Evolutionary conservation across 2,329 filamentous ascomycete species (phyloP), one percentile per base, ranked within the genome.

Genomic region (Samsoniella hepiali): DNA sequence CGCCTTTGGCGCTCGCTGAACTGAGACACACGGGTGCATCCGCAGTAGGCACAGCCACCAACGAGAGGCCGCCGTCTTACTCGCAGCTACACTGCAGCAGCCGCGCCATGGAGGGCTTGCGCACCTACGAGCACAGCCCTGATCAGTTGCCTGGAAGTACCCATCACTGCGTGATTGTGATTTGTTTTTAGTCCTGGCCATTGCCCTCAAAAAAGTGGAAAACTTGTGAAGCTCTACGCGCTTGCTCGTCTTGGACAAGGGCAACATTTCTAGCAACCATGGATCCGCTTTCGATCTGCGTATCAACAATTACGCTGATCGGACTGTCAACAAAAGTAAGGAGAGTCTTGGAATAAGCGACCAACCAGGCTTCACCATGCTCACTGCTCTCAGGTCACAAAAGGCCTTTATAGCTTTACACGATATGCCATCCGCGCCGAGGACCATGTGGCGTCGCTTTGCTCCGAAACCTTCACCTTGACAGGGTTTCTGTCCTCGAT

Each of bases 281-380:
- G 57, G 57, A 59, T 59, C 44, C 57, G 42, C 44, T 59, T 31
- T 59, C 57, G 10, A 59, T 59, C n/a, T 59, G 57, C 22, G 32
- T 31, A 47, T 50, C 44, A 29, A 32, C 45, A 44, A 31, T 59
- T 31, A n/a, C 42, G 57, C 57, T 59, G 44, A 50, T 50, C 29
- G 51, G 51, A 5, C 22, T 22, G 5, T 59, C 32, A 1, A 50
- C 38, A 59, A 17, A 10, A 5, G 57, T 40, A 40, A 29, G 45
- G n/a, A n/a, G 3, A 15, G 7, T 17, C 17, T 10, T 34, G 15
- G 9, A 15, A n/a, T 27, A 47, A 7, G 38, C 27, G 31, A 9
- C 17, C 32, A 58, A 9, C 11, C 36, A 55, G 22, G 7, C 34
- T 31, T 54, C n/a, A 38, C 8, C n/a, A 15, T 15, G 51, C 51